phyloP scores from a whole-genome alignment of 768 basidiomycete species.

The Termitomyces sp. region DNA sequence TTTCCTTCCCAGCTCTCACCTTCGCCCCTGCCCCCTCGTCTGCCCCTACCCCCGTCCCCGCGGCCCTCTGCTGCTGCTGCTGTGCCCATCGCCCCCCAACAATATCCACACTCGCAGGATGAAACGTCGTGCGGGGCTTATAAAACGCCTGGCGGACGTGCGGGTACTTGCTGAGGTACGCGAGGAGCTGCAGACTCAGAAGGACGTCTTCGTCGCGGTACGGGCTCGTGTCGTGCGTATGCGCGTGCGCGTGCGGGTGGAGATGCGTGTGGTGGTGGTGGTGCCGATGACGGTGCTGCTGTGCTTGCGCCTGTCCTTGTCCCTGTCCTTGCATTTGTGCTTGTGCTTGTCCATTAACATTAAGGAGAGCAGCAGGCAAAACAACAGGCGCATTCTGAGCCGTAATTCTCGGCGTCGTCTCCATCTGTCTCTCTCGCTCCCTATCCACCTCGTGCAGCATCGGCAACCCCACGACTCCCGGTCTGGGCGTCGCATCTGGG shows the following conservation, averaged over 20 bases:
- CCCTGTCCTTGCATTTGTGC: background rate
- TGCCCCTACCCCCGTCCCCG: constrained; percentile 25
- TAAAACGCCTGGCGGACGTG: constrained; percentile 97
- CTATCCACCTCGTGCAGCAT: background rate
- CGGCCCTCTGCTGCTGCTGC: background rate
- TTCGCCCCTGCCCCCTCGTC: constrained; percentile 12
- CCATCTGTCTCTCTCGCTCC: background rate
- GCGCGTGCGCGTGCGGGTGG: background rate
- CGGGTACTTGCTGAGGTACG: constrained; percentile 96
- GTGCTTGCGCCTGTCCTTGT: background rate
- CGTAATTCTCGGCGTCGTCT: background rate
- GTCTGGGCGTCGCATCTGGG: constrained; percentile 63
- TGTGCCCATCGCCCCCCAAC: constrained; percentile 26
- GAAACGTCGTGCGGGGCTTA: constrained; percentile 78
- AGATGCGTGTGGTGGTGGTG: background rate
- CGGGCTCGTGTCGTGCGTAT: constrained; percentile 46
- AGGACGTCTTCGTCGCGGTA: constrained; percentile 96
- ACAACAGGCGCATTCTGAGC: background rate
- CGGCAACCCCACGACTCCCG: constrained; percentile 55
- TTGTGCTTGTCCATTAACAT: background rate
- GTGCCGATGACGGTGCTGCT: background rate
- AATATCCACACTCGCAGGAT: constrained; percentile 60
- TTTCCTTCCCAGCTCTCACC: background rate
- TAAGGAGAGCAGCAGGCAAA: background rate
- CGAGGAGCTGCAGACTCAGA: constrained; percentile 85